phyloP scores from a whole-genome alignment of 2,329 filamentous ascomycete genomes.

The Calonectria montana region DNA sequence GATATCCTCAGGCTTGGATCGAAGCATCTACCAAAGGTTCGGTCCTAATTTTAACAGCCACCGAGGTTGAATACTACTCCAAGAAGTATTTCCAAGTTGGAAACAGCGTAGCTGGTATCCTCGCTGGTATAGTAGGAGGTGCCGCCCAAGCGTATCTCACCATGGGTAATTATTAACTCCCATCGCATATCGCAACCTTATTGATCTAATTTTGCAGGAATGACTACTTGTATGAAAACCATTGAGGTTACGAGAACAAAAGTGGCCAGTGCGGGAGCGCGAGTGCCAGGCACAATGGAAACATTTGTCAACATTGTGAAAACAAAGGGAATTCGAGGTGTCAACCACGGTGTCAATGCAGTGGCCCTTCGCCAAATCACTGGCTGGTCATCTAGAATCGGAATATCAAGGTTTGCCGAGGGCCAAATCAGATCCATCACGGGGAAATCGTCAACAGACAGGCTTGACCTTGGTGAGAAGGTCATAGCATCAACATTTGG shows the following conservation, averaged over 20 bases:
- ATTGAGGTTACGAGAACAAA: slow-evolving; percentile 23
- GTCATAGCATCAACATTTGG: slow-evolving; percentile 18
- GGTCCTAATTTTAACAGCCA: slow-evolving; percentile 19
- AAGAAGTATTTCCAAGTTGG: slow-evolving; percentile 4
- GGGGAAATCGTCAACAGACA: slow-evolving; percentile 4
- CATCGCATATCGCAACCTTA: too few species aligned
- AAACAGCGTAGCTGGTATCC: background rate
- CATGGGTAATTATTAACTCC: background rate
- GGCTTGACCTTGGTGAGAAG: slow-evolving; percentile 12
- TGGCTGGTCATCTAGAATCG: slow-evolving; percentile 24
- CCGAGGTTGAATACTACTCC: slow-evolving; percentile 17
- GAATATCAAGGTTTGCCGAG: slow-evolving; percentile 20
- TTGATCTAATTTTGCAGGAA: background rate
- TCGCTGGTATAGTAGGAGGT: slow-evolving; percentile 16
- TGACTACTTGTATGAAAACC: slow-evolving; percentile 26
- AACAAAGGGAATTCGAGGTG: slow-evolving; percentile 19
- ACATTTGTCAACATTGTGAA: slow-evolving; percentile 17
- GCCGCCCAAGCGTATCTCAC: slow-evolving; percentile 25
- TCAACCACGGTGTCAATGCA: slow-evolving; percentile 21
- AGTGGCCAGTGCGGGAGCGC: background rate
- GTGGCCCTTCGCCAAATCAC: slow-evolving; percentile 22
- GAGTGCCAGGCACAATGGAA: slow-evolving; percentile 22
- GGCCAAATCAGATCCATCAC: background rate
- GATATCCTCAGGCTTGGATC: slow-evolving; percentile 17
- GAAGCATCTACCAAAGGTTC: slow-evolving; percentile 24